Evolutionary conservation across 2,329 filamentous ascomycete genomes (phyloP).

Genomic region (Penicillium sp.): DNA sequence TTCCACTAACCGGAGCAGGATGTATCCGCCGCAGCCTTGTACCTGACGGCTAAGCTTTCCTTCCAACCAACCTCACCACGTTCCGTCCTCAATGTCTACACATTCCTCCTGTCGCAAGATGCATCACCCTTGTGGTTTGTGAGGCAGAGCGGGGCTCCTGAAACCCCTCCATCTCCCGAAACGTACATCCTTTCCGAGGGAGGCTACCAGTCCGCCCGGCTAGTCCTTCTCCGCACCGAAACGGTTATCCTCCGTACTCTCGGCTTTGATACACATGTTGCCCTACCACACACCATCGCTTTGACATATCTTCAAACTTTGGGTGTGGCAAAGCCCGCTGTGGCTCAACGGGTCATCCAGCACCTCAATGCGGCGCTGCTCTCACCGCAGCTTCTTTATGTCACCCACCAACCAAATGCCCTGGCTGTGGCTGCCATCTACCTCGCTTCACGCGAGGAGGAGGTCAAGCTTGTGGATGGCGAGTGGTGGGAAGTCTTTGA

Average conservation of each 20-base stretch:
- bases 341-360: constrained; percentile 66
- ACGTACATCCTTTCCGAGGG: constrained; percentile 71
- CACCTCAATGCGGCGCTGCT: constrained; percentile 84
- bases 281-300: constrained; percentile 79
- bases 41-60: constrained; percentile 79
- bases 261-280: constrained; percentile 79
- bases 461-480: constrained; percentile 73
- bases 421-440: constrained; percentile 89
- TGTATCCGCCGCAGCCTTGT: constrained; percentile 76
- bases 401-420: constrained; percentile 85
- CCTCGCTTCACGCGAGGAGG: constrained; percentile 74
- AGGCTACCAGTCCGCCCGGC: constrained; percentile 64
- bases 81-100: constrained; percentile 80
- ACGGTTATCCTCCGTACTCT: constrained; percentile 71
- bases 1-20: constrained; percentile 53
- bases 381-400: constrained; percentile 82
- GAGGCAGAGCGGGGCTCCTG: constrained; percentile 28
- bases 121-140: constrained; percentile 53
- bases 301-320: constrained; percentile 92
- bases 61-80: constrained; percentile 72
- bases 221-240: constrained; percentile 69
- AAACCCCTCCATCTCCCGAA: constrained; percentile 45
- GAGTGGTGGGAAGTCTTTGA: constrained; percentile 99
- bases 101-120: constrained; percentile 67
- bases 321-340: constrained; percentile 59